Conservation (phyloP, 257 asterid species). For the Primulina huaijiensis region DNA sequence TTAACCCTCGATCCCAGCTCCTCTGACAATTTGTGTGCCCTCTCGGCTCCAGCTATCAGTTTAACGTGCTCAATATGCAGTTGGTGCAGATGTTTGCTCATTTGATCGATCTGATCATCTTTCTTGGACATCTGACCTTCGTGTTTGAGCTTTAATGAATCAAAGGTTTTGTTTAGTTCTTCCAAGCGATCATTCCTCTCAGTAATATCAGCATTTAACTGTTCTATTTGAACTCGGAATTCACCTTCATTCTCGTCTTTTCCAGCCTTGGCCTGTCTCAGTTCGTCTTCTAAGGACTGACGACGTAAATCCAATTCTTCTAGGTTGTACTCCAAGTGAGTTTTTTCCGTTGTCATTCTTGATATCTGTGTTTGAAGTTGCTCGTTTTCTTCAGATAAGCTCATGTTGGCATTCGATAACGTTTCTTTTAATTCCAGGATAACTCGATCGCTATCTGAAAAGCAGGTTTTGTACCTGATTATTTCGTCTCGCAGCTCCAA, state of each 20-base stretch:
- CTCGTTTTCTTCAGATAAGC: slow-evolving; percentile 70
- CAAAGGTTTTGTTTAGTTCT: slow-evolving; percentile 39
- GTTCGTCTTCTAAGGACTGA: slow-evolving; percentile 70
- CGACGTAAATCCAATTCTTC: slow-evolving; percentile 69
- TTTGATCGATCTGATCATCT: slow-evolving; percentile 41
- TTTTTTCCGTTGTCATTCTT: slow-evolving; percentile 45
- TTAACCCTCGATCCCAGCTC: slow-evolving; percentile 40
- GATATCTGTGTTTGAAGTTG: slow-evolving; percentile 59
- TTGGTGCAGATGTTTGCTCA: slow-evolving; percentile 54
- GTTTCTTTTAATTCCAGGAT: slow-evolving; percentile 71
- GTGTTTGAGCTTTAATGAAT: slow-evolving; percentile 30
- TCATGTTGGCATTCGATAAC: slow-evolving; percentile 71
- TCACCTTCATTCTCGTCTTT: slow-evolving; percentile 48
- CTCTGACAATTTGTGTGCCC: slow-evolving; percentile 33
- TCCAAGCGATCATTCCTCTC: slow-evolving; percentile 44
- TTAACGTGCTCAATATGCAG: slow-evolving; percentile 57
- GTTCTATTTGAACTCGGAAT: slow-evolving; percentile 45
- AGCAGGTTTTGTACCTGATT: slow-evolving; percentile 57
- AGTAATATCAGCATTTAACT: slow-evolving; percentile 36
- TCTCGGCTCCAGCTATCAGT: slow-evolving; percentile 42
- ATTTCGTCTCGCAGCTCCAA: slow-evolving; percentile 70
- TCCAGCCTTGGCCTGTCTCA: slow-evolving; percentile 51
- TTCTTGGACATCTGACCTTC: slow-evolving; percentile 32
- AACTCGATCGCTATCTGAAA: slow-evolving; percentile 81
- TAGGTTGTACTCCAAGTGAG: slow-evolving; percentile 60